Conservation (phyloP, 495 filamentous ascomycete genomes). For the Cladorrhinum samala region DNA sequence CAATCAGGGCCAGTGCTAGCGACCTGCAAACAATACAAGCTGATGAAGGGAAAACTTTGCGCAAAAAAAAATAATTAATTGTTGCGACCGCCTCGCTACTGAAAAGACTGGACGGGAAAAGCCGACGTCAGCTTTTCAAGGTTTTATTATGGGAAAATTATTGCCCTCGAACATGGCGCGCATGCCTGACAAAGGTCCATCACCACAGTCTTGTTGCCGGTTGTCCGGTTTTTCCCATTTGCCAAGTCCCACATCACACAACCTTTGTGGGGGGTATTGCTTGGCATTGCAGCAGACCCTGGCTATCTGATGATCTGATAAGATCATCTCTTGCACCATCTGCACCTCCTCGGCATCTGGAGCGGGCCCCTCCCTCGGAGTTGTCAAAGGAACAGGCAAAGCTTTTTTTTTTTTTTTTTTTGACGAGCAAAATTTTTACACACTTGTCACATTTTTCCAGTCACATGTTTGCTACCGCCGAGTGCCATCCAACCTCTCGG, state of each 20-base stretch:
- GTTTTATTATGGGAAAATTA: no score
- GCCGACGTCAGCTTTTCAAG: no score
- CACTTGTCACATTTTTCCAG: slow-evolving; percentile 7
- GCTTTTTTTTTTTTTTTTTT: background rate
- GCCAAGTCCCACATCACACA: slow-evolving; percentile 15
- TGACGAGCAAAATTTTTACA: background rate
- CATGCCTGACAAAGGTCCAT: background rate
- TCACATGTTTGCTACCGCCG: slow-evolving; percentile 10
- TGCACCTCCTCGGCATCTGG: background rate
- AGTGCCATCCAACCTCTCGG: background rate
- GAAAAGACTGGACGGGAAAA: no score
- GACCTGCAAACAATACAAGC: no score
- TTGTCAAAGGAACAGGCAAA: slow-evolving; percentile 6
- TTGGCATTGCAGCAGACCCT: background rate
- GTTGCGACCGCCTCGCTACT: no score
- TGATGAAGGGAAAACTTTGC: no score
- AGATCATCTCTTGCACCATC: slow-evolving; percentile 40
- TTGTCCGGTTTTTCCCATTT: slow-evolving; percentile 17
- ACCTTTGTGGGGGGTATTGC: background rate
- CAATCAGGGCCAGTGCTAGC: no score
- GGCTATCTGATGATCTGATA: slow-evolving; percentile 35
- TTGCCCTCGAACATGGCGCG: no score
- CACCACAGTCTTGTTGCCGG: background rate
- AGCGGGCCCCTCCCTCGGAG: background rate
- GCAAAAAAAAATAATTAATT: no score